These are phyloP conservation scores for Aphanomyces astaci DNA, from an alignment of 352 stramenopile genomes.

Conservation along the genomic window DNA sequence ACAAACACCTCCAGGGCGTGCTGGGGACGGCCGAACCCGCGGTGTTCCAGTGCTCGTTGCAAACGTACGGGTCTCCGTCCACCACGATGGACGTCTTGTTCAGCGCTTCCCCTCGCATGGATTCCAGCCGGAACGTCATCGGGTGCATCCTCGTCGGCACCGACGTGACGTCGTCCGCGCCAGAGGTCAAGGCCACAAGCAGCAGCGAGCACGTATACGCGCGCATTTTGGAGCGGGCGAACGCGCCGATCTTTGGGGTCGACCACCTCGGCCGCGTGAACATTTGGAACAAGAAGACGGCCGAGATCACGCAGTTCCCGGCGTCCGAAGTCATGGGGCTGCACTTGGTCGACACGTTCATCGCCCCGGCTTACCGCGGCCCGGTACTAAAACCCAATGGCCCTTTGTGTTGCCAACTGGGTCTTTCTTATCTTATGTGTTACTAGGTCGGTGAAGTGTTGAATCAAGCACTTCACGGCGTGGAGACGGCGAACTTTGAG, in stretches of 20 bases:
- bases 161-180: slow-evolving; percentile 62
- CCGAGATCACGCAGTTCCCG: slow-evolving; percentile 81
- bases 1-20: slow-evolving; percentile 13
- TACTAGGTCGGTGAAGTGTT: slow-evolving; percentile 56
- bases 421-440: too few relatives aligned
- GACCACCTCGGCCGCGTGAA: slow-evolving; percentile 75
- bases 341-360: slow-evolving; percentile 53
- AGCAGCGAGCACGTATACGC: slow-evolving; percentile 77
- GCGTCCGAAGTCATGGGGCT: slow-evolving; percentile 80
- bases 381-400: too few relatives aligned
- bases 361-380: slow-evolving; percentile 50
- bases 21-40: slow-evolving; percentile 33
- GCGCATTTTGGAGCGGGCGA: slow-evolving; percentile 72
- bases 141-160: slow-evolving; percentile 76
- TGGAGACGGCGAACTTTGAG: slow-evolving; percentile 75
- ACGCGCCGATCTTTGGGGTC: slow-evolving; percentile 75
- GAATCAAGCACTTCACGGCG: slow-evolving; percentile 57
- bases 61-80: slow-evolving; percentile 48
- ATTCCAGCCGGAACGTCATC: slow-evolving; percentile 50
- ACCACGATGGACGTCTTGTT: slow-evolving; percentile 77
- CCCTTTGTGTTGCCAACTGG: too few relatives aligned
- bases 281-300: slow-evolving; percentile 92
- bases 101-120: slow-evolving; percentile 62
- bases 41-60: slow-evolving; percentile 61
- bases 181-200: slow-evolving; percentile 24